Base-by-base conservation (phyloP, 805 yeast species). In the Yamadazyma sp. region DNA sequence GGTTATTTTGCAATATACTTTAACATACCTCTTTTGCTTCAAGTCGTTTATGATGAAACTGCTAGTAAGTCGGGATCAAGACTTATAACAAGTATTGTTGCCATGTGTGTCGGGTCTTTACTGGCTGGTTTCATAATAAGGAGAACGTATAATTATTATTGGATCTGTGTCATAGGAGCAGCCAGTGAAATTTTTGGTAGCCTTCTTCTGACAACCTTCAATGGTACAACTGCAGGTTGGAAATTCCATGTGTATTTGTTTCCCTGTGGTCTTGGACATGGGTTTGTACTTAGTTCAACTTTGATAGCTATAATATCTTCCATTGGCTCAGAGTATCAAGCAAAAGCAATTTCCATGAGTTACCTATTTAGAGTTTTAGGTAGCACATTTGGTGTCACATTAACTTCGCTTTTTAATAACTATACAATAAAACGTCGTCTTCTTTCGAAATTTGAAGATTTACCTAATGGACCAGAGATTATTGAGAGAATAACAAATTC, bases 1-100 rank as follows among this genome's bases (percentile, higher is more conserved):
- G 30, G 30, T 4, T 32, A 18, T 12, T 26, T 32, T 14, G 31
- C 31, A 8, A 27, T 21, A 15, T 21, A 31, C 10, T 33, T 33
- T 22, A 33, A 23, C 16, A 5, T 31, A 6, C 36, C 36, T 14
- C 16, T 33, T 7, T 19, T 33, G 5, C 31, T 33, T 22, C 36
- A 33, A 16, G 31, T 33, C 7, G 31, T 26, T 5, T 10, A 15
- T 14, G 26, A 21, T 14, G 31, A 33, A 26, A 15, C 24, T 19
- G 30, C 36, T n/a, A 26, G 31, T 27, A 26, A 15, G n/a, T 10
- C 36, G 4, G 36, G 36, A 10, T 15, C 24, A 11, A 33, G 26
- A 27, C 13, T 33, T 4, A 26, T 26, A 12, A n/a, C 22, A 7
- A 26, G 31, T 27, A 26, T 26, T 20, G 22, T 27, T 12, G 36